Evolutionary conservation across 139 green algal species (phyloP).

Genomic region (Diplosphaera chodatii): DNA sequence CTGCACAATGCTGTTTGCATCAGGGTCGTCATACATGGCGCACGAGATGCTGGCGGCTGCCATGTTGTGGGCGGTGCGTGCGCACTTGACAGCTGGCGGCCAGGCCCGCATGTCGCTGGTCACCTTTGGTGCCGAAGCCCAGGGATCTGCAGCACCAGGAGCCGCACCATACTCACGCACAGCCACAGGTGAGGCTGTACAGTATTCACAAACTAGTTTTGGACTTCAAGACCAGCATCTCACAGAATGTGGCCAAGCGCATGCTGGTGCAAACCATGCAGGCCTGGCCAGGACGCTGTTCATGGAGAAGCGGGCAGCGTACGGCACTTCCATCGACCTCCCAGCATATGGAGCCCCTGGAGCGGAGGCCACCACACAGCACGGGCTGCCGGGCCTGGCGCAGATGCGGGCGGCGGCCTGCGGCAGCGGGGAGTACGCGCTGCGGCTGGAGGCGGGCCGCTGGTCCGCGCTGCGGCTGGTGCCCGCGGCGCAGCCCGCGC

Average conservation of each 20-base stretch:
- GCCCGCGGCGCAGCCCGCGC: neutral
- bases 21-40: neutral
- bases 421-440: constrained; percentile 6
- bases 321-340: neutral
- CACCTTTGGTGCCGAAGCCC: neutral
- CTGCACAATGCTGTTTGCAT: too few relatives aligned
- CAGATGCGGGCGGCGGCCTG: neutral
- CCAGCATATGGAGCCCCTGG: too few relatives aligned
- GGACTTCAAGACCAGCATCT: too few relatives aligned
- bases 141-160: too few relatives aligned
- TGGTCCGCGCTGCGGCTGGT: constrained; percentile 5
- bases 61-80: constrained; percentile 6
- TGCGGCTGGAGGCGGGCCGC: neutral
- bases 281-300: neutral
- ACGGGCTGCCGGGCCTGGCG: neutral
- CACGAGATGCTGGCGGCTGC: neutral
- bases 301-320: neutral
- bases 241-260: too few relatives aligned
- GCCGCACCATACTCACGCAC: too few relatives aligned
- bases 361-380: neutral
- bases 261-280: neutral
- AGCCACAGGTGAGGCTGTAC: neutral
- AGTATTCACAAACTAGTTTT: too few relatives aligned
- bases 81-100: neutral
- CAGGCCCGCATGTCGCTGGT: neutral